A percentile compares a stretch with the other conserved stretches of the same genome.
Conservation (phyloP, 148 eudicot genomes). For the Diospyros lotus region DNA sequence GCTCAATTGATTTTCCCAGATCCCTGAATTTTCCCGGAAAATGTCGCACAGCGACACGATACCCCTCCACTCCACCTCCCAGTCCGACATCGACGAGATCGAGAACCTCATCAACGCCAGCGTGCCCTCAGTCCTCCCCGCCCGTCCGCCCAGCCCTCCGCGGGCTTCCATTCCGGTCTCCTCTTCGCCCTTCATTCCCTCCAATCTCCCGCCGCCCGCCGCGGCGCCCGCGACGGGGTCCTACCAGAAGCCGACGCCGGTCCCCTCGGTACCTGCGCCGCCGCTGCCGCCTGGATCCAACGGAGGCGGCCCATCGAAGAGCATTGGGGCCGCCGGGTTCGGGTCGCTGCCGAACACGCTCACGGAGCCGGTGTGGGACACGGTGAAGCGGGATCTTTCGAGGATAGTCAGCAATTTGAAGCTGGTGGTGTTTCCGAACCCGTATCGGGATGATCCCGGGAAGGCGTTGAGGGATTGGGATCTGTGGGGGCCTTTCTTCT, state of each 20-base stretch:
- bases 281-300: conserved; percentile 13
- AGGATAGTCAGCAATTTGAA: conserved; percentile 88
- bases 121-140: conserved; percentile 59
- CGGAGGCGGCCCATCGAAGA: background rate
- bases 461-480: conserved; percentile 97
- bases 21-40: background rate
- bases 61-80: conserved; percentile 67
- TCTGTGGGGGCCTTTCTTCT: conserved; percentile 97
- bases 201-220: conserved; percentile 29
- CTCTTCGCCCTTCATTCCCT: conserved; percentile 37
- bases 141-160: conserved; percentile 48
- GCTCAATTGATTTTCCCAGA: background rate
- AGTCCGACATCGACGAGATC: conserved; percentile 97
- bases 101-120: conserved; percentile 69
- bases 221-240: conserved; percentile 21
- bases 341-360: conserved; percentile 68
- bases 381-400: conserved; percentile 79
- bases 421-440: conserved; percentile 94
- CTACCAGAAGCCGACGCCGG: conserved; percentile 24
- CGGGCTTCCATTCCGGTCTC: conserved; percentile 61
- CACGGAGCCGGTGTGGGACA: conserved; percentile 96
- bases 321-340: conserved; percentile 40
- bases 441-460: conserved; percentile 87
- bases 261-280: conserved; percentile 26
- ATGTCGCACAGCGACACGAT: conserved; percentile 38